phyloP scores from a whole-genome alignment of 139 green algal genomes.

The Volvox reticuliferus region DNA sequence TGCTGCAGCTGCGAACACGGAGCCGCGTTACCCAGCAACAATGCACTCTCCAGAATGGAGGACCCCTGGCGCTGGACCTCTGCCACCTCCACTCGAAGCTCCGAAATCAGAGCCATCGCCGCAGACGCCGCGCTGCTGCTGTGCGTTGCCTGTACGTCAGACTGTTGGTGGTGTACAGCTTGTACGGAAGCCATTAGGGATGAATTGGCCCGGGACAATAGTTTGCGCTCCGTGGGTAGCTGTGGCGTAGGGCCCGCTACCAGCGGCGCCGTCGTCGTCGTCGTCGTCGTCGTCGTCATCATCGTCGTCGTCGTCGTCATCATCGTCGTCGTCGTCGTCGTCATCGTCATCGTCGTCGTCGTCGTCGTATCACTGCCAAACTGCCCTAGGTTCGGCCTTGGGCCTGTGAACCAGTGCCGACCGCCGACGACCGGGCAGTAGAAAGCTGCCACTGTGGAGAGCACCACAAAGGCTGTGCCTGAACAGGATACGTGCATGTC shows the following conservation, averaged over 20 bases:
- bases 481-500: background rate
- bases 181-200: too few species aligned
- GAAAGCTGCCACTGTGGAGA: background rate
- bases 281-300: background rate
- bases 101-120: background rate
- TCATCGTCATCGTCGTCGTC: background rate
- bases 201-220: too few species aligned
- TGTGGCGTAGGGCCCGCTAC: background rate
- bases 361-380: background rate
- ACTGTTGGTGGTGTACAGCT: too few species aligned
- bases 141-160: background rate
- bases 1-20: background rate
- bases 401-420: conserved; percentile 37
- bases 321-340: background rate
- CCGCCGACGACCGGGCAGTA: conserved; percentile 39
- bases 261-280: background rate
- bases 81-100: background rate
- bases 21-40: background rate
- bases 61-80: background rate
- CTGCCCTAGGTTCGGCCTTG: conserved; percentile 36
- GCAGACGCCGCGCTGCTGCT: background rate
- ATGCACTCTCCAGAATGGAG: too few species aligned
- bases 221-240: too few species aligned
- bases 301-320: too few species aligned
- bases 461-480: background rate